Base-by-base conservation (phyloP, 306 rosid species). In the Bauhinia variegata region DNA sequence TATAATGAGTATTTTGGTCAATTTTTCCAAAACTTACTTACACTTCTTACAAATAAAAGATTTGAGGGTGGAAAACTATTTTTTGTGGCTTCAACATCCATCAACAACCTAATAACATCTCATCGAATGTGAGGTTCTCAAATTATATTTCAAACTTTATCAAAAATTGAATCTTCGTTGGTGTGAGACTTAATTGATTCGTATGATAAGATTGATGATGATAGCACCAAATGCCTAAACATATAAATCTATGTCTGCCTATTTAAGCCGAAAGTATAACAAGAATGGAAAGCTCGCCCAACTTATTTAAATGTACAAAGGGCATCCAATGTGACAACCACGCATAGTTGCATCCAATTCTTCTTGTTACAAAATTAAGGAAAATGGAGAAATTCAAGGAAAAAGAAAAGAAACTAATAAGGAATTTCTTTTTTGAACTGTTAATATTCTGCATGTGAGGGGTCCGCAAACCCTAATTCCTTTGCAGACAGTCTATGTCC, bases 401-500 rank as follows among this genome's bases (percentile, higher is more conserved):
- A 23, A 23, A 10, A 28, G 14, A 23, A 3, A 14, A 61, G 11
- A 6, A 33, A n/a, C n/a, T n/a, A n/a, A n/a, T n/a, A n/a, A n/a
- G n/a, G n/a, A n/a, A n/a, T n/a, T n/a, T n/a, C n/a, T n/a, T n/a
- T n/a, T n/a, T n/a, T n/a, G n/a, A n/a, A 36, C 28, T 11, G 5
- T 51, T 17, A 14, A 43, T 53, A 33, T 5, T 38, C 39, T 58
- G 67, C 64, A 61, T 47, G 75, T 72, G 81, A 72, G 57, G 71
- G 79, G 72, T 62, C 70, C 68, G 47, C 44, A 63, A 77, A 54
- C 68, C 72, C 72, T 82, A 82, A 74, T 74, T 74, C 78, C 83
- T 41, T 34, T n/a, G 36, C 38, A 41, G 72, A 48, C 60, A 52
- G n/a, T 17, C 12, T 1, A 41, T 68, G 81, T 28, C 80, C 80